Conservation (phyloP, 768 basidiomycete species). For the Artomyces pyxidatus region DNA sequence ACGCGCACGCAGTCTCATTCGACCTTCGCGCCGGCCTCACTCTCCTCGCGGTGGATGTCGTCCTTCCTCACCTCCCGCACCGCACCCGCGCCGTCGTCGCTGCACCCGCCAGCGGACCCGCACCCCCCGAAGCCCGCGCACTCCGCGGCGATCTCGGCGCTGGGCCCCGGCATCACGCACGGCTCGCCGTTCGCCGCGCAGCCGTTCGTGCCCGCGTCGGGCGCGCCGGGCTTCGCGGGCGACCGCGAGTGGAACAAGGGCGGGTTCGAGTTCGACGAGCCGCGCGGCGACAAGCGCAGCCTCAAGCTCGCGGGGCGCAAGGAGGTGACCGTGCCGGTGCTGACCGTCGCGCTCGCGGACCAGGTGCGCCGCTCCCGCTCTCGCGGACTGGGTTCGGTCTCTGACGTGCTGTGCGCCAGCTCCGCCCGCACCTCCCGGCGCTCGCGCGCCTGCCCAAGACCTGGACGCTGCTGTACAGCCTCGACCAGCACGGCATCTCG, state of each 20-base stretch:
- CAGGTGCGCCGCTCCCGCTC: conserved; percentile 36
- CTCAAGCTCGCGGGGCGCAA: conserved; percentile 49
- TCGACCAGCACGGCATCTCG: conserved; percentile 94
- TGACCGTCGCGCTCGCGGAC: conserved; percentile 48
- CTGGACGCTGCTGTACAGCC: conserved; percentile 81
- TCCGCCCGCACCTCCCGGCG: conserved; percentile 66
- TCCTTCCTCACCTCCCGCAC: conserved; percentile 30
- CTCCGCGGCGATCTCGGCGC: conserved; percentile 1
- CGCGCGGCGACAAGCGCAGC: conserved; percentile 27
- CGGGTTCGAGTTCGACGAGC: conserved; percentile 32
- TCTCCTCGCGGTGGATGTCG: conserved; percentile 46
- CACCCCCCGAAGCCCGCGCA: conserved; percentile 4
- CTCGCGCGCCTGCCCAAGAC: conserved; percentile 58
- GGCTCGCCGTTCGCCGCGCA: conserved; percentile 44
- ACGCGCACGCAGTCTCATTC: conserved; percentile 24
- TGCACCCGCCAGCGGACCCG: conserved; percentile 1
- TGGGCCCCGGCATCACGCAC: conserved; percentile 27
- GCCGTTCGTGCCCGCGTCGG: conserved; percentile 37
- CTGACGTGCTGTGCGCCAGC: conserved; percentile 28
- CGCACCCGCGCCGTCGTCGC: conserved; percentile 7
- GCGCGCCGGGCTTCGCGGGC: conserved; percentile 76
- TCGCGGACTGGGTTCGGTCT: neutral
- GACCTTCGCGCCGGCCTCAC: conserved; percentile 34
- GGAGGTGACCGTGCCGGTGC: conserved; percentile 43
- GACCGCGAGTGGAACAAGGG: conserved; percentile 65